Evolutionary conservation across 192 early-diverging fungal species (phyloP).

Genomic region (Geranomyces variabilis): DNA sequence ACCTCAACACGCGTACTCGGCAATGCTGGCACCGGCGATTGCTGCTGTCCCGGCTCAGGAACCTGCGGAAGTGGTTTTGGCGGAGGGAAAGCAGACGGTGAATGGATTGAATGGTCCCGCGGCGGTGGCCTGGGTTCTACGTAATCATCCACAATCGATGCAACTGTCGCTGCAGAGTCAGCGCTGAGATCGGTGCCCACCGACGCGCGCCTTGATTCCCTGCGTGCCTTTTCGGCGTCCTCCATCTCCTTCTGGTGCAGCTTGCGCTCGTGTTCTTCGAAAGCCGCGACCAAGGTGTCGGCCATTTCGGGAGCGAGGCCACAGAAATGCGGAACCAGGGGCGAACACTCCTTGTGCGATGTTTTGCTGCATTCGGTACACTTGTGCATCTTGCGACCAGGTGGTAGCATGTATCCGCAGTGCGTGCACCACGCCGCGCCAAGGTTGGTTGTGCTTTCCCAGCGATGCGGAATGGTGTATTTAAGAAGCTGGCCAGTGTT

Average conservation of each 20-base stretch:
- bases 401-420: conserved; percentile 77
- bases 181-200: not conserved
- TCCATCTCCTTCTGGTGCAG: conserved; percentile 47
- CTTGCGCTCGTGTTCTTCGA: conserved; percentile 47
- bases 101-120: conserved; percentile 7
- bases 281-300: conserved; percentile 47
- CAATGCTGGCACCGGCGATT: not conserved
- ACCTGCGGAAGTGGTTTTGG: conserved; percentile 19
- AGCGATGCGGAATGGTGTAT: conserved; percentile 96
- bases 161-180: not conserved
- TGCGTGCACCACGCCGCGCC: conserved; percentile 94
- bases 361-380: conserved; percentile 49
- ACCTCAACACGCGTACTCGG: not conserved
- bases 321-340: conserved; percentile 53
- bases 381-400: conserved; percentile 41
- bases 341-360: conserved; percentile 44
- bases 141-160: conserved; percentile 2
- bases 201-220: conserved; percentile 5
- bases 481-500: conserved; percentile 70
- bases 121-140: conserved; percentile 5
- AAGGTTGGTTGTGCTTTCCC: conserved; percentile 78
- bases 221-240: conserved; percentile 43
- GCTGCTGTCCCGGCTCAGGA: not conserved
- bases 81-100: not conserved
- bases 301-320: conserved; percentile 47